phyloP scores from a whole-genome alignment of 2,329 filamentous ascomycete species.

The Thielaviopsis ethacetica region DNA sequence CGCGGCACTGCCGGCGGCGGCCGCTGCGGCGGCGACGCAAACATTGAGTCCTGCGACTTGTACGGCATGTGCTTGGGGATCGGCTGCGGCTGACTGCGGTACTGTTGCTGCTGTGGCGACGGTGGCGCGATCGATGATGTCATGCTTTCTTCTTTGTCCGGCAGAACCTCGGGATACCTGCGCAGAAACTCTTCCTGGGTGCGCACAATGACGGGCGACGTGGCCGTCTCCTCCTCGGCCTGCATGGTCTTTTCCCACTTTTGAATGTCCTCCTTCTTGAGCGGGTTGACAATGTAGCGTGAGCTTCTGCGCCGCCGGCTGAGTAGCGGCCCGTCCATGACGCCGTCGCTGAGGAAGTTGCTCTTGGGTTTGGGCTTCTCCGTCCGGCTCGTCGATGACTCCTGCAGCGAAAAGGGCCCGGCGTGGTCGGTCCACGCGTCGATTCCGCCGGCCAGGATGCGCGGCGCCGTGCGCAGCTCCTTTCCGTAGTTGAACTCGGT shows the following conservation, averaged over 20 bases:
- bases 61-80: neutral
- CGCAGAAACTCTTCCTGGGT: constrained; percentile 73
- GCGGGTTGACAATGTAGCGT: constrained; percentile 41
- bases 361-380: constrained; percentile 9
- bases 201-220: constrained; percentile 40
- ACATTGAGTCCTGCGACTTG: constrained; percentile 8
- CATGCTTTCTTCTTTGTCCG: constrained; percentile 42
- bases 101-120: constrained; percentile 15
- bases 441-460: constrained; percentile 66
- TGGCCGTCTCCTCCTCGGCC: constrained; percentile 39
- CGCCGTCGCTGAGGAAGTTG: constrained; percentile 1
- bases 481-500: constrained; percentile 71
- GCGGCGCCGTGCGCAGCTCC: constrained; percentile 54
- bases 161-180: constrained; percentile 56
- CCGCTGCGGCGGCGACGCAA: constrained; percentile 12
- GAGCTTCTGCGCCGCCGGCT: constrained; percentile 20
- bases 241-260: constrained; percentile 65
- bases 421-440: constrained; percentile 78
- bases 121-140: constrained; percentile 15
- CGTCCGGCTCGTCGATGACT: constrained; percentile 18
- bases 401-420: constrained; percentile 46
- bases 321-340: neutral
- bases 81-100: neutral
- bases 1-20: constrained; percentile 57
- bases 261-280: constrained; percentile 66